Evolutionary conservation across 306 rosid genomes (phyloP), one percentile per base, ranked within the genome.

Genomic region (Dalbergia cochinchinensis): DNA sequence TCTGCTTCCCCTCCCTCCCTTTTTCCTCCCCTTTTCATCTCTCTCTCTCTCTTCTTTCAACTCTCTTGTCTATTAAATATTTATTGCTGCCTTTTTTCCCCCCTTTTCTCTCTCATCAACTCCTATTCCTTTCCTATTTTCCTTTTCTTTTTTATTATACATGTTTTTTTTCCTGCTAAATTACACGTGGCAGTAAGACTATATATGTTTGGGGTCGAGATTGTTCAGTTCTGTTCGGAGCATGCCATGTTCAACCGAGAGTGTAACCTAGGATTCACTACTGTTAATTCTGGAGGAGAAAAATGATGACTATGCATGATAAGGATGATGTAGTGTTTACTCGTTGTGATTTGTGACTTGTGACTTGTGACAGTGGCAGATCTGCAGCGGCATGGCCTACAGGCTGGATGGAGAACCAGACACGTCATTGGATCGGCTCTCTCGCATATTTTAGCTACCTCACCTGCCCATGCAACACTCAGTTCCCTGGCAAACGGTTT

Each of bases 1-100:
- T 84, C 90, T 82, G 88, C 89, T 83, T 61, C 87, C 63, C 73
- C 81, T 71, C 78, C 91, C 69, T 80, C 80, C 71, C 89, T 76
- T 84, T 86, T 84, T 71, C 65, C 83, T 53, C 0, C 84, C 70
- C 63, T 78, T 77, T 81, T 89, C 94, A 83, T 78, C 88, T 74
- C 78, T 79, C 70, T 41, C 70, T 41, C 83, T 45, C 54, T 22
- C 7, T 16, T n/a, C 60, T 54, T 54, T 54, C 60, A 54, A 54
- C 60, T 18, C 4, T 0, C 20, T 54, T 54, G 10, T 54, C 26
- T 54, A 7, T 54, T 54, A 5, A 54, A 54, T 15, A 54, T 54
- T 54, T 44, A 44, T 7, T 44, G 12, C 6, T 9, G 6, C 31
- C 2, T 44, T 7, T 7, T 44, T 37, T 37, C 2, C 2, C 2